Evolutionary conservation across 345 rosid genomes (phyloP).

Genomic region (Lumnitzera littorea): DNA sequence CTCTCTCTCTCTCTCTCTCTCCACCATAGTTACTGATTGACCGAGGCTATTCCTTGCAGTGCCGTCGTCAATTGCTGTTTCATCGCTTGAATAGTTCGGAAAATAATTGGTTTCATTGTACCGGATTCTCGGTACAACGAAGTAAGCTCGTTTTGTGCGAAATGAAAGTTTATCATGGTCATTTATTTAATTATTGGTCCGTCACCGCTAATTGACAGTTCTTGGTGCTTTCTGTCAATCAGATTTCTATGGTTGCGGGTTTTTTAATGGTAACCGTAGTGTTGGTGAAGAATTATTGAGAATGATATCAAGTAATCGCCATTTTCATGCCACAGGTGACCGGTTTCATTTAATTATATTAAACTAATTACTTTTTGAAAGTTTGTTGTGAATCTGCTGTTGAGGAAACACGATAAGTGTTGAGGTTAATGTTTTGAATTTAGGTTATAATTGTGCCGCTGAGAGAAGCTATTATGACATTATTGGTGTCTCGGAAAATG

Average conservation of each 20-base stretch:
- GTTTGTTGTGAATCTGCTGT: background rate
- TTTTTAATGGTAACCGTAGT: conserved; percentile 18
- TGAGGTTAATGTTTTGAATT: background rate
- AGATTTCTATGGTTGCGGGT: conserved; percentile 32
- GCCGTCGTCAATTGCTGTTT: conserved; percentile 38
- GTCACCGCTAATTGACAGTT: conserved; percentile 4
- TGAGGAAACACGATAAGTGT: background rate
- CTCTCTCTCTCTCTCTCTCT: background rate
- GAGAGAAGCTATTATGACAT: conserved; percentile 55
- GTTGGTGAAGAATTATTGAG: conserved; percentile 24
- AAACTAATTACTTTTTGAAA: background rate
- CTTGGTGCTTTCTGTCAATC: background rate
- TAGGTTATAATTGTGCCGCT: conserved; percentile 38
- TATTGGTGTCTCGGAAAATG: conserved; percentile 70
- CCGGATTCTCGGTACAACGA: conserved; percentile 16
- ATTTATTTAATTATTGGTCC: background rate
- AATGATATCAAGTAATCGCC: conserved; percentile 27
- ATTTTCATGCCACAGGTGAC: conserved; percentile 63
- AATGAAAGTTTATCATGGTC: background rate
- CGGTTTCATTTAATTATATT: background rate
- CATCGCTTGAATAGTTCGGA: conserved; percentile 12
- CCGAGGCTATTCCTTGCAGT: conserved; percentile 20
- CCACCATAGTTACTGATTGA: too few relatives aligned
- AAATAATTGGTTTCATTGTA: conserved; percentile 10
- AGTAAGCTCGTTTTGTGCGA: conserved; percentile 23